Evolutionary conservation across 1,284 basidiomycete genomes (phyloP).

Genomic region (Pseudozyma pruni): DNA sequence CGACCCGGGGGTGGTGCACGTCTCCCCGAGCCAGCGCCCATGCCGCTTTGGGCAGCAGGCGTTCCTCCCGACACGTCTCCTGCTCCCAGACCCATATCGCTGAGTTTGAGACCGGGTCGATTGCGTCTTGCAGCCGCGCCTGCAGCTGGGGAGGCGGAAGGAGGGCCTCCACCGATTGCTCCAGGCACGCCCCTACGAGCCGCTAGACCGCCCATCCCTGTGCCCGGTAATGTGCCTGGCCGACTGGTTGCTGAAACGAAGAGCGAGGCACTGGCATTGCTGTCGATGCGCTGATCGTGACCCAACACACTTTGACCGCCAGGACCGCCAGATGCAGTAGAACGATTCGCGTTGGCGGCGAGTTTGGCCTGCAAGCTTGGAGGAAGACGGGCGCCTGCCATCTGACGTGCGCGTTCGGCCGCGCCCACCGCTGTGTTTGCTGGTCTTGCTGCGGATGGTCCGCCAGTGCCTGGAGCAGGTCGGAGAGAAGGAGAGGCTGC

Average conservation of each 20-base stretch:
- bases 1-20: constrained; percentile 70
- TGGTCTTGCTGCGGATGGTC: constrained; percentile 16
- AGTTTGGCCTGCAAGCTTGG: constrained; percentile 91
- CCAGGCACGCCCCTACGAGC: constrained; percentile 68
- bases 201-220: constrained; percentile 44
- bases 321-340: constrained; percentile 22
- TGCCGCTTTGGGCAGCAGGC: constrained; percentile 6
- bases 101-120: constrained; percentile 56
- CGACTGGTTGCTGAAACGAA: constrained; percentile 38
- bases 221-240: constrained; percentile 28
- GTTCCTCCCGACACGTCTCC: constrained; percentile 17
- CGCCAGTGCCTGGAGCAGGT: constrained; percentile 16
- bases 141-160: constrained; percentile 21
- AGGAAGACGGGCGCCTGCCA: constrained; percentile 70
- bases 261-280: constrained; percentile 49
- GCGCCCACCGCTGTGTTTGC: constrained; percentile 40
- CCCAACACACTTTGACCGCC: constrained; percentile 39
- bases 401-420: constrained; percentile 57
- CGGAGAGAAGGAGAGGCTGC: constrained; percentile 12
- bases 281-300: constrained; percentile 56
- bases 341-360: constrained; percentile 72
- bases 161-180: constrained; percentile 71
- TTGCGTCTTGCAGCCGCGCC: constrained; percentile 36
- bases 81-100: constrained; percentile 50
- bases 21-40: constrained; percentile 74